These are phyloP conservation scores for Phytophthora litchii DNA, from an alignment of 352 stramenopile species.

Conservation along the genomic window DNA sequence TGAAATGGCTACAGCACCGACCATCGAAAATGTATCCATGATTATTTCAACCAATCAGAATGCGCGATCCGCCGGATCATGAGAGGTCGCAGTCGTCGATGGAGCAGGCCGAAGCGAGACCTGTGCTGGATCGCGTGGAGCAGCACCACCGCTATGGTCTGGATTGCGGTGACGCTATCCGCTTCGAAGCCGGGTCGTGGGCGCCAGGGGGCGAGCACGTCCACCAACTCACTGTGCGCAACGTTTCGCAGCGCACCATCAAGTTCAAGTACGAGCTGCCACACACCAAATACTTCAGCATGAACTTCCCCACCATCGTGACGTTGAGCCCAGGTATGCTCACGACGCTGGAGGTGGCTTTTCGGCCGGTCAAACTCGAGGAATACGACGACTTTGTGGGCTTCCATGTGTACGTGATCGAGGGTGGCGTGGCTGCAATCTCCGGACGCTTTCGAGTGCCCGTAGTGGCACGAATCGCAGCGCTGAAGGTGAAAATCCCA, in stretches of 20 bases:
- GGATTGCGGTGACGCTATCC: constrained; percentile 87
- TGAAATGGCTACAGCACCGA: constrained; percentile 1
- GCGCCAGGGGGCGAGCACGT: constrained; percentile 91
- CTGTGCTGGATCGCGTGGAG: constrained; percentile 74
- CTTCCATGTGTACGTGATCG: constrained; percentile 89
- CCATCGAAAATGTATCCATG: background rate
- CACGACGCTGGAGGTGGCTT: constrained; percentile 88
- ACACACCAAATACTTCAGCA: constrained; percentile 93
- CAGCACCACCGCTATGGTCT: constrained; percentile 77
- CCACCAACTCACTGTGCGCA: constrained; percentile 91
- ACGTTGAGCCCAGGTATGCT: constrained; percentile 90
- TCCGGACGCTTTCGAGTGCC: constrained; percentile 88
- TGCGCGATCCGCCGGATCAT: constrained; percentile 9
- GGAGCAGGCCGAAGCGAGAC: constrained; percentile 17
- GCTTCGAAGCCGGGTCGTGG: constrained; percentile 90
- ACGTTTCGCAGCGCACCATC: constrained; percentile 84
- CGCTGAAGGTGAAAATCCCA: constrained; percentile 65
- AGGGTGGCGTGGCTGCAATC: constrained; percentile 67
- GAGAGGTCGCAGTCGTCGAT: constrained; percentile 23
- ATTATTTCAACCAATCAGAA: constrained; percentile 8
- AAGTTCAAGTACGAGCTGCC: constrained; percentile 95
- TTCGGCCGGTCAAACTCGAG: constrained; percentile 88
- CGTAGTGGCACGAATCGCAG: constrained; percentile 82
- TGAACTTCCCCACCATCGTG: constrained; percentile 92
- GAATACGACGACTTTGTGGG: constrained; percentile 93